Conservation (phyloP, 768 basidiomycete species). For the Naganishia kalamii region DNA sequence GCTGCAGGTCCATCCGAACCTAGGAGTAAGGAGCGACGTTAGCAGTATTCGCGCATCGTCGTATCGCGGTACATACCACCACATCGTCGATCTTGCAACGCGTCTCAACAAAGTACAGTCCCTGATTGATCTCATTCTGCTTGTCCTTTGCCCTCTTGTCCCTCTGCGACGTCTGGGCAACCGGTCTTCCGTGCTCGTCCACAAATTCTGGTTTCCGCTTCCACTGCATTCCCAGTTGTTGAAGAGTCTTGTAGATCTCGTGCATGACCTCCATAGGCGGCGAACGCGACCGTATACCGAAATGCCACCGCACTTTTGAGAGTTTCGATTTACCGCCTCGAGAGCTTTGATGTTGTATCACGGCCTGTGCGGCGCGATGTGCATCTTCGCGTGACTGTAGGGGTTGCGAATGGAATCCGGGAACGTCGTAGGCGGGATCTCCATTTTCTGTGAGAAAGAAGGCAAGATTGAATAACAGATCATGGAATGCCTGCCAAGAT, state of each 20-base stretch:
- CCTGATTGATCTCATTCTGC: slow-evolving; percentile 48
- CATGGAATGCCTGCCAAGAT: not conserved
- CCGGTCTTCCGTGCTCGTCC: slow-evolving; percentile 45
- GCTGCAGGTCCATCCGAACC: slow-evolving; percentile 94
- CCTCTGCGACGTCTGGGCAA: slow-evolving; percentile 56
- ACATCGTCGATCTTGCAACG: slow-evolving; percentile 81
- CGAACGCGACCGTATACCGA: slow-evolving; percentile 81
- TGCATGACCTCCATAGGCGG: slow-evolving; percentile 99
- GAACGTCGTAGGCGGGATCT: slow-evolving; percentile 22
- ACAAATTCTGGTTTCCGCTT: slow-evolving; percentile 67
- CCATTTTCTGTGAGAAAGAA: slow-evolving; percentile 14
- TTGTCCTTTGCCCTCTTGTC: slow-evolving; percentile 43
- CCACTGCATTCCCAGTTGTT: slow-evolving; percentile 93
- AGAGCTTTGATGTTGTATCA: slow-evolving; percentile 26
- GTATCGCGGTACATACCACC: slow-evolving; percentile 58
- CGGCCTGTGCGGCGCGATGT: slow-evolving; percentile 38
- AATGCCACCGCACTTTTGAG: slow-evolving; percentile 87
- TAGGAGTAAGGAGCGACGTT: slow-evolving; percentile 41
- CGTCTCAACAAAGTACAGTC: slow-evolving; percentile 88
- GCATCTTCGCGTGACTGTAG: slow-evolving; percentile 38
- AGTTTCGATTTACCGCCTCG: slow-evolving; percentile 55
- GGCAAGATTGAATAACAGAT: not conserved
- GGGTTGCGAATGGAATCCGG: slow-evolving; percentile 16
- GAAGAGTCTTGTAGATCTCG: slow-evolving; percentile 90
- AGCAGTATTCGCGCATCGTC: slow-evolving; percentile 7